Base-by-base conservation (phyloP, 1,139 yeast genomes). In the Petasospora rhodanensis region DNA sequence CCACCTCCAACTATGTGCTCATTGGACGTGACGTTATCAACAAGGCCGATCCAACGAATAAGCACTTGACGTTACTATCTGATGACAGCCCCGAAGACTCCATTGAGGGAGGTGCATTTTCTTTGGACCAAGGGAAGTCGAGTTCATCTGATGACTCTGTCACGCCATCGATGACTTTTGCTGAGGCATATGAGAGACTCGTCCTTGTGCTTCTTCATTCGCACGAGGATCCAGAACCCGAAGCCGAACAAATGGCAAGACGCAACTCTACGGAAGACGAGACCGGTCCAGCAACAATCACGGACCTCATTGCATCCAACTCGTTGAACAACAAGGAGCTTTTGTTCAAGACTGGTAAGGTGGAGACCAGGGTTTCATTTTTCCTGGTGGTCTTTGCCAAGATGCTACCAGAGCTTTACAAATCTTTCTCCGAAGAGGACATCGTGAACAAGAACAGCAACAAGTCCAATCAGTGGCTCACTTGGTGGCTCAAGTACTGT, bases 401-500 rank as follows among this genome's bases (percentile, higher is more conserved):
- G 46, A 62, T 70, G 27, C 60, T 84, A 33, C 96, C 96, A 2
- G 96, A 85, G 48, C 59, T 89, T 30, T 79, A 85, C 34, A 74
- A 72, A 39, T 84, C 77, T 44, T 75, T 89, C 46, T 80, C 76
- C 29, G 95, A 86, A 50, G 96, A 89, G 51, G 91, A 82, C 42
- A 75, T 82, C 24, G 59, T 83, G 33, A 79, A 79, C 24, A 64
- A 55, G 14, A 62, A 74, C 30, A 70, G 73, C 35, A 89, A 85
- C 47, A 93, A 84, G 39, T 89, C 85, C 47, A 93, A 84, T 48
- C 93, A 83, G 52, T 89, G 96, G 96, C 64, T 87, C 22, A 70
- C 85, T 23, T 89, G 96, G 95, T 89, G 96, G 96, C 65, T 87
- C 44, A 85, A 87, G 53, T 87, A 85, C 69, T 75, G 85, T 52